Base-by-base conservation (phyloP, 2,329 filamentous ascomycete genomes). In the Byssothecium circinans region DNA sequence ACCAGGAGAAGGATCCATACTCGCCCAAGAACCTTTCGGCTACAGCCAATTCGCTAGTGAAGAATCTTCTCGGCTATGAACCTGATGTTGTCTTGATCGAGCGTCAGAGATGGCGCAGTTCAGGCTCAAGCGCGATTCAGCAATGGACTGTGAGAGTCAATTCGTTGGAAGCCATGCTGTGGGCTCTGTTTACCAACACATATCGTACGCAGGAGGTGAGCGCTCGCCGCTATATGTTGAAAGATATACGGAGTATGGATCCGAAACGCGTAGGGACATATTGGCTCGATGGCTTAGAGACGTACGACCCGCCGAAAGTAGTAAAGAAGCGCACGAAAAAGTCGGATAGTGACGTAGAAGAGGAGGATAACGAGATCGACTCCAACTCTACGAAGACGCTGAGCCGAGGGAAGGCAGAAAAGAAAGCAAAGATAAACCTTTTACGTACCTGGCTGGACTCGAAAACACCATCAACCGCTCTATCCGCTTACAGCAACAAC, bases 141-240 rank as follows among this genome's bases (percentile, higher is more conserved):
- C 88, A 95, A 70, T 95, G 89, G 89, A 92, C 89, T 2, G 67
- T 94, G 33, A 78, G 88, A 1, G 89, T 95, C 8, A 92, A 92
- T 56, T 85, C 87, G 60, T 79, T 95, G 18, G 89, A 95, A 68
- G 83, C 84, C 3, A 94, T 94, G 84, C 71, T 95, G 0, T 87
- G 91, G 75, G 86, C 86, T 8, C 78, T 84, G 11, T 68, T 92
- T 30, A 75, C 79, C 41, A 5, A 25, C 5, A 81, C 84, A 0
- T 62, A 89, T 30, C 43, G 41, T 7, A 49, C 6, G 4, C 45
- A 51, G 54, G 37, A 43, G 49, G 7, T 4, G 4, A 32, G 14
- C 29, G 14, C 29, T 5, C 29, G 5, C 29, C 8, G 14, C 6
- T 14, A 32, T 15, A 8, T 6, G 8, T 19, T 22, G 34, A 36